Conservation (phyloP, 2,329 filamentous ascomycete species). For the Diaporthe aspalathi region DNA sequence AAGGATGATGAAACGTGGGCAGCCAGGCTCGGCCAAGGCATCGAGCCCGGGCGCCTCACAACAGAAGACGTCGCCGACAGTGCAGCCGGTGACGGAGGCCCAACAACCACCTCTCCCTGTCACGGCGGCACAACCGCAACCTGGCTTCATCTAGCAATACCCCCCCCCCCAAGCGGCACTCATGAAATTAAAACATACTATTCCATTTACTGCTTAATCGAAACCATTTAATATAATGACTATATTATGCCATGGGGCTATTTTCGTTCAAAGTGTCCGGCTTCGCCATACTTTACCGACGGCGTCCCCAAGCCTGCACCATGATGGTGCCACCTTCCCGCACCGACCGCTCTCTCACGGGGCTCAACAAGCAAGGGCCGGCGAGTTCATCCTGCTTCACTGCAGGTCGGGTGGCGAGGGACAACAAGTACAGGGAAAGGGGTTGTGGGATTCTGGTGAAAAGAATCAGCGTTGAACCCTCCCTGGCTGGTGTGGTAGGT, state of each 20-base stretch:
- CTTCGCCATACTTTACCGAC: not conserved
- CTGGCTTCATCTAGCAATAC: constrained; percentile 26
- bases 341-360: too few relatives aligned
- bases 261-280: not conserved
- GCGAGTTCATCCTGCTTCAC: not conserved
- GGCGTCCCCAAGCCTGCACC: not conserved
- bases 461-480: not conserved
- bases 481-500: not conserved
- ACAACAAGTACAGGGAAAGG: too few relatives aligned
- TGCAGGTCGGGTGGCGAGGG: not conserved
- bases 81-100: constrained; percentile 14
- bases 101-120: constrained; percentile 21
- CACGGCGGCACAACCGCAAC: constrained; percentile 28
- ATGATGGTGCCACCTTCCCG: too few relatives aligned
- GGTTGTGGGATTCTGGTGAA: not conserved
- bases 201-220: constrained; percentile 3
- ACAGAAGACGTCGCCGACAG: constrained; percentile 4
- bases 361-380: not conserved
- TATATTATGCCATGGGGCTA: not conserved
- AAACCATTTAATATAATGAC: constrained; percentile 1
- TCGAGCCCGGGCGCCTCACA: constrained; percentile 45
- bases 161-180: not conserved
- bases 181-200: not conserved
- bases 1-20: constrained; percentile 86
- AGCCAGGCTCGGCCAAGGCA: constrained; percentile 47